These are phyloP conservation scores for Nosema muscidifuracis DNA, from an alignment of 371 early-diverging fungal species.

Conservation along the genomic window DNA sequence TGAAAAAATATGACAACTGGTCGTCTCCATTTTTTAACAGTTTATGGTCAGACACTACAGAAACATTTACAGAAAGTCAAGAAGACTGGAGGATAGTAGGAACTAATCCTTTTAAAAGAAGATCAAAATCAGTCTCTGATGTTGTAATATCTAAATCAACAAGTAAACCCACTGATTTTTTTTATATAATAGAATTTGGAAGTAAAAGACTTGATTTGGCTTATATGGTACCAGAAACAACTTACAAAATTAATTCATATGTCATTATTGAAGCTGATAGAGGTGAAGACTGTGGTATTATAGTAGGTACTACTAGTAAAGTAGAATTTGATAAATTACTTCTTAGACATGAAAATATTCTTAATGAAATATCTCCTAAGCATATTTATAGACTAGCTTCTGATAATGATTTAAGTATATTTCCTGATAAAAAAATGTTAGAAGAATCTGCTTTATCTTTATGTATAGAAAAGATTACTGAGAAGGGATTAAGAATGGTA, in stretches of 20 bases:
- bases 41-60: slow-evolving; percentile 38
- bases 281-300: slow-evolving; percentile 63
- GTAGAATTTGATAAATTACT: slow-evolving; percentile 43
- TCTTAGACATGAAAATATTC: slow-evolving; percentile 43
- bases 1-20: slow-evolving; percentile 35
- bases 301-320: slow-evolving; percentile 32
- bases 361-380: slow-evolving; percentile 52
- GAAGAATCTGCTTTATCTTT: slow-evolving; percentile 50
- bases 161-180: slow-evolving; percentile 7
- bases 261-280: slow-evolving; percentile 64
- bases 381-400: slow-evolving; percentile 59
- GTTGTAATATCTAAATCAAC: background rate
- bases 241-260: slow-evolving; percentile 42
- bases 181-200: slow-evolving; percentile 61
- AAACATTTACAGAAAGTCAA: slow-evolving; percentile 21
- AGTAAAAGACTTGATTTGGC: slow-evolving; percentile 54
- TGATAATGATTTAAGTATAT: slow-evolving; percentile 47
- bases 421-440: slow-evolving; percentile 51
- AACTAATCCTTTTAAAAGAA: slow-evolving; percentile 34
- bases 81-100: slow-evolving; percentile 52
- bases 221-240: slow-evolving; percentile 27
- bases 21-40: slow-evolving; percentile 39
- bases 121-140: slow-evolving; percentile 12
- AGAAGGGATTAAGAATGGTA: slow-evolving; percentile 54
- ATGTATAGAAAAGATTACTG: slow-evolving; percentile 46